Percentiles rank a stretch among this genome's conserved stretches.
These are phyloP conservation scores for Chaetomium globosum DNA, from an alignment of 2,329 filamentous ascomycete genomes.

Conservation along the genomic window DNA sequence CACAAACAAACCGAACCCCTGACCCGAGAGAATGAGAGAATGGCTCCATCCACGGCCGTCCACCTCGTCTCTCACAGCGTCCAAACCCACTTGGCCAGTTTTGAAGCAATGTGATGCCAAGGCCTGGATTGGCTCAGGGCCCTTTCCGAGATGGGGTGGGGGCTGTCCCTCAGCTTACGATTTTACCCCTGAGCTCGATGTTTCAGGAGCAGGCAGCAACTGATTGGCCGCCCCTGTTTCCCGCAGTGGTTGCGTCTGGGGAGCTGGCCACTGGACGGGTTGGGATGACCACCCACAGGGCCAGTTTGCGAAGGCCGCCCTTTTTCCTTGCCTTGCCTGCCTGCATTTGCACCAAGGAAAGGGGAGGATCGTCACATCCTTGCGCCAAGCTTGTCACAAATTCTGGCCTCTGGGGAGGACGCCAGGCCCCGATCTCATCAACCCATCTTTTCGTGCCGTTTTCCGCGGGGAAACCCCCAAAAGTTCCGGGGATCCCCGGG, in stretches of 20 bases:
- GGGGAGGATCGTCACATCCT: neutral
- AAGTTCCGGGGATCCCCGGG: slow-evolving; percentile 13
- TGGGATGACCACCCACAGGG: neutral
- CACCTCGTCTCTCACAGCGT: neutral
- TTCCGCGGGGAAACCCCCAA: neutral
- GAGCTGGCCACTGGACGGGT: slow-evolving; percentile 11
- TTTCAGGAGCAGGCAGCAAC: neutral
- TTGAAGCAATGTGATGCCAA: slow-evolving; percentile 19
- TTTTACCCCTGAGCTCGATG: slow-evolving; percentile 8
- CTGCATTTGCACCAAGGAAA: neutral
- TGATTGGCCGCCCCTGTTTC: slow-evolving; percentile 15
- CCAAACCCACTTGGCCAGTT: slow-evolving; percentile 17
- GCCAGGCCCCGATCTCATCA: neutral
- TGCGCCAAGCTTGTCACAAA: slow-evolving; percentile 10
- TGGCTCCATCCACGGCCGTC: slow-evolving; percentile 1
- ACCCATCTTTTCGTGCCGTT: neutral
- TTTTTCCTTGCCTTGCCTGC: no score
- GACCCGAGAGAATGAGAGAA: slow-evolving; percentile 2
- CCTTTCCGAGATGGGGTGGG: no score
- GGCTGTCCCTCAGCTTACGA: neutral
- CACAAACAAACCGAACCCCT: neutral
- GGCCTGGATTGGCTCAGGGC: slow-evolving; percentile 12
- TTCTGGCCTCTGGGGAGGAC: neutral
- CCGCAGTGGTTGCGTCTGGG: neutral
- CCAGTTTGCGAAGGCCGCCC: neutral